Base-by-base conservation (phyloP, 2,329 filamentous ascomycete genomes). In the Setomelanomma holmii region DNA sequence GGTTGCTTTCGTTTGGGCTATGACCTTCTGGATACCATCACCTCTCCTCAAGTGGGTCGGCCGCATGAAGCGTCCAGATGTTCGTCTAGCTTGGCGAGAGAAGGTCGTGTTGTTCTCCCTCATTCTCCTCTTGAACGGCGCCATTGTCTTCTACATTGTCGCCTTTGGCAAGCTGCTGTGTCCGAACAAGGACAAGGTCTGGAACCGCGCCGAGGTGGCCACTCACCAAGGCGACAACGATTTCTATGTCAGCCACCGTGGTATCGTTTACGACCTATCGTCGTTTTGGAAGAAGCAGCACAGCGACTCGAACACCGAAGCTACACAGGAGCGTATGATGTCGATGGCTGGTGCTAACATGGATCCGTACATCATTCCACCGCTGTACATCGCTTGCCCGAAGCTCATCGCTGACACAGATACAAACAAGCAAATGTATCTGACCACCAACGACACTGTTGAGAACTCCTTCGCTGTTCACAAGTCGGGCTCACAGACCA, bases 81-180 rank as follows among this genome's bases (percentile, higher is more conserved):
- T 99, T 7, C 90, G 95, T 21, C 90, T 97, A 86, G 95, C 95
- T 0, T 99, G 95, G 95, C 86, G 95, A 75, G 95, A 99, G 70
- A 99, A 99, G 76, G 45, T 99, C 10, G 89, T 95, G 0, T 80
- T 99, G 10, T 86, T 93, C 40, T 80, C 90, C 52, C 66, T 96
- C 45, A 98, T 99, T 63, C 72, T 90, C 23, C 66, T 99, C 11
- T 76, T 96, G 61, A 99, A 99, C 75, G 91, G 72, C 34, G 69
- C 85, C 22, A 85, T 99, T 55, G 82, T 97, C 51, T 99, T 99
- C 78, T 96, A 91, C 84, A 97, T 99, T 64, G 84, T 97, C 58
- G 85, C 78, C 34, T 95, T 99, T 64, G 93, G 93, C 27, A 86
- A 84, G 49, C 75, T 99, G 1, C 80, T 98, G 3, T 99, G 95